Percentiles rank a stretch among this genome's conserved stretches.
These are phyloP conservation scores for Lactuca saligna DNA, from an alignment of 129 eudicot species.

Conservation along the genomic window DNA sequence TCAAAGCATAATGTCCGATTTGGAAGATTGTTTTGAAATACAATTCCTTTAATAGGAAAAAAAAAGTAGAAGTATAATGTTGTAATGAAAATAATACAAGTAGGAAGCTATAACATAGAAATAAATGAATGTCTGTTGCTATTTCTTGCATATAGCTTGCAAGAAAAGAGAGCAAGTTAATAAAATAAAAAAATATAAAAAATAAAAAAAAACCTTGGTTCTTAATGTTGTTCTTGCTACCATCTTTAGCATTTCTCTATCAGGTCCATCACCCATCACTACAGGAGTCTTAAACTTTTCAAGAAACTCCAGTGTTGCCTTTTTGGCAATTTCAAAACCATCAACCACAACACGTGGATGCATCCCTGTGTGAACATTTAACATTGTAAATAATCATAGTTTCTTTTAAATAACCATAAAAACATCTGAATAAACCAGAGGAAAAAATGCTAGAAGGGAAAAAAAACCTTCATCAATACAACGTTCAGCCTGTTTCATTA, in stretches of 20 bases:
- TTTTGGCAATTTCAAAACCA: constrained; percentile 98
- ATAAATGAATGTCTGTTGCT: neutral
- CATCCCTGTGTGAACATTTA: constrained; percentile 63
- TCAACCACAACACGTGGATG: constrained; percentile 97
- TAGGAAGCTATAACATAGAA: neutral
- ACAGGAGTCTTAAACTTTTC: constrained; percentile 94
- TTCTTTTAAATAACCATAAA: neutral
- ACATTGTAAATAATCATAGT: neutral
- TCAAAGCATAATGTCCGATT: too few relatives aligned
- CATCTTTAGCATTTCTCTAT: constrained; percentile 89
- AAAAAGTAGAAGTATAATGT: neutral
- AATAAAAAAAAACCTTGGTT: constrained; percentile 79
- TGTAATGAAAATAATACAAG: neutral
- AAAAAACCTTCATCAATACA: constrained; percentile 67
- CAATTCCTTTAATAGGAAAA: neutral
- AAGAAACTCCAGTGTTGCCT: constrained; percentile 81
- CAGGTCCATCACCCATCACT: constrained; percentile 83
- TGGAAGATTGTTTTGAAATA: too few relatives aligned
- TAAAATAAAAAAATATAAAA: too few relatives aligned
- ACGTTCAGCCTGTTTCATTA: constrained; percentile 94
- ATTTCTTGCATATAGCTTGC: neutral
- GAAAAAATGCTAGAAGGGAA: neutral
- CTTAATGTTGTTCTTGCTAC: constrained; percentile 95
- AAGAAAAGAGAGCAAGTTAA: neutral
- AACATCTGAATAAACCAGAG: neutral